These are phyloP conservation scores for Trichoderma parareesei DNA, from an alignment of 495 filamentous ascomycete species.

Conservation along the genomic window DNA sequence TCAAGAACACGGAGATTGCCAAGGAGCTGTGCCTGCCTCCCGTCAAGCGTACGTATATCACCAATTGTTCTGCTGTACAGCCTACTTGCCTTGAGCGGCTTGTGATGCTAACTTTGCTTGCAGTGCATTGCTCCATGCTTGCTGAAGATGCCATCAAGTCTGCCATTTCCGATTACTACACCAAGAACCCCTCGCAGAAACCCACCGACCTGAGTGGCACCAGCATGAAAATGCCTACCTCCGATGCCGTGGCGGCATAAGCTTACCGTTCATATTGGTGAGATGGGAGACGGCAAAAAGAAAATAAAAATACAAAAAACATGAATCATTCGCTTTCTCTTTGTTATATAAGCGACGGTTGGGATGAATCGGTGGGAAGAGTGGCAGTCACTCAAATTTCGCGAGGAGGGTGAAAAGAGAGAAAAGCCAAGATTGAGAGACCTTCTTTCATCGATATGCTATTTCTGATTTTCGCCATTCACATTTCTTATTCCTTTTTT, in stretches of 20 bases:
- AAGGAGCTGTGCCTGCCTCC: slow-evolving; percentile 93
- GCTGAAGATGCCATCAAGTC: slow-evolving; percentile 99
- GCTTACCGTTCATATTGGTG: not conserved
- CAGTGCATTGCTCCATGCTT: slow-evolving; percentile 97
- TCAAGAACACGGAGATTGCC: slow-evolving; percentile 95
- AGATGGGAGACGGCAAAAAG: not conserved
- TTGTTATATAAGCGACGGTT: not conserved
- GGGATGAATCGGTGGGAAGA: not conserved
- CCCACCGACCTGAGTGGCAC: slow-evolving; percentile 69
- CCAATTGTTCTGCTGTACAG: not conserved
- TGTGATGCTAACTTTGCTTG: slow-evolving; percentile 4
- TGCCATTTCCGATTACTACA: slow-evolving; percentile 97
- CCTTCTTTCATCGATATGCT: not conserved
- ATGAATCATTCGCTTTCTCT: not conserved
- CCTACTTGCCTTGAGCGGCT: too few relatives aligned
- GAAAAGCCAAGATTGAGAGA: not conserved
- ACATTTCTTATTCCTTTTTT: not conserved
- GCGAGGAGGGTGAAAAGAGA: not conserved
- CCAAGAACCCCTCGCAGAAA: slow-evolving; percentile 77
- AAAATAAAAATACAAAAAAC: not conserved
- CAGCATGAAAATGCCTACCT: slow-evolving; percentile 38
- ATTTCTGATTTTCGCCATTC: not conserved
- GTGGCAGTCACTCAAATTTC: not conserved
- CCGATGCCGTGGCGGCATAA: slow-evolving; percentile 17
- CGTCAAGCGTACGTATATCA: slow-evolving; percentile 69